Evolutionary conservation across 345 rosid genomes (phyloP).

Genomic region (Eucalyptus grandis): DNA sequence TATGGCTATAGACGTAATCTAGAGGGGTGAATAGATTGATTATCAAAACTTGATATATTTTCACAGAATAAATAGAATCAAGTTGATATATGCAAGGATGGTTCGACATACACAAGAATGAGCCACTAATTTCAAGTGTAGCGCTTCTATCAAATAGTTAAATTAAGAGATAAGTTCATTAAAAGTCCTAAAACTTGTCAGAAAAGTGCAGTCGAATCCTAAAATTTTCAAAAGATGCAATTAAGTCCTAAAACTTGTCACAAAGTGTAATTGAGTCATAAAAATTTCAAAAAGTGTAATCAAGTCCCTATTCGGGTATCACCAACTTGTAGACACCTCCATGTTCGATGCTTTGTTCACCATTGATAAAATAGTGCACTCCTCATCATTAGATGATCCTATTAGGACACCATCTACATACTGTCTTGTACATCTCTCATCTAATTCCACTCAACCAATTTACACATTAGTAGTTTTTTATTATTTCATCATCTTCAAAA

Average conservation of each 20-base stretch:
- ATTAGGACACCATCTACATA: not conserved
- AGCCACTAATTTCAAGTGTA: not conserved
- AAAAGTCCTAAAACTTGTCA: too few relatives aligned
- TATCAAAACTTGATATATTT: not conserved
- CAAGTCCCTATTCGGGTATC: not conserved
- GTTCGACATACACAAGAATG: not conserved
- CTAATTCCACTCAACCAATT: not conserved
- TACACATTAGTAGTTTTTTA: not conserved
- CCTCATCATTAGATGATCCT: not conserved
- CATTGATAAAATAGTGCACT: not conserved
- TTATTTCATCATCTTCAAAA: not conserved
- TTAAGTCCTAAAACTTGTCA: not conserved
- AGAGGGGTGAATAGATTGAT: not conserved
- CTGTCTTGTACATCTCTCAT: not conserved
- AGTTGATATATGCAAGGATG: not conserved
- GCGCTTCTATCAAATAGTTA: not conserved
- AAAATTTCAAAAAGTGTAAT: too few relatives aligned
- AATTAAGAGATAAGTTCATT: not conserved
- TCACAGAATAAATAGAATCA: not conserved
- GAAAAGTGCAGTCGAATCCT: fast-evolving
- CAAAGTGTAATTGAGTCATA: too few relatives aligned
- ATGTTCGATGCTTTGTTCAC: not conserved
- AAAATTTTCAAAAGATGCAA: too few relatives aligned
- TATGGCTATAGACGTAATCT: not conserved
- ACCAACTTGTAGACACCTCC: not conserved